phyloP scores from a whole-genome alignment of 306 rosid genomes.

The Ochetophila trinervis region DNA sequence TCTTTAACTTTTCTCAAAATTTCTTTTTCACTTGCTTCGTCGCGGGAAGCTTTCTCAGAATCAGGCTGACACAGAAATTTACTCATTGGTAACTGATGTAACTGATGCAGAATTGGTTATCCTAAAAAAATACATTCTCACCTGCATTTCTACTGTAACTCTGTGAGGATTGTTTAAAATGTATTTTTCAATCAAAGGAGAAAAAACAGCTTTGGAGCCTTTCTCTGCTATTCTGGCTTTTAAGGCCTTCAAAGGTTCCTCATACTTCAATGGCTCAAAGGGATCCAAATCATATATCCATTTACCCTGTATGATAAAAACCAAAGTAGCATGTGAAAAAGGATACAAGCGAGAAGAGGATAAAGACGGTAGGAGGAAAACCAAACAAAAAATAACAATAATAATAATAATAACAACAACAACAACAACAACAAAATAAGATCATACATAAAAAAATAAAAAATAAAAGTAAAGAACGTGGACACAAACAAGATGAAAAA shows the following conservation, averaged over 20 bases:
- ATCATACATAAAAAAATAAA: neutral
- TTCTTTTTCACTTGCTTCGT: conserved; percentile 79
- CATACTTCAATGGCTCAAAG: conserved; percentile 88
- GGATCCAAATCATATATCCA: conserved; percentile 99
- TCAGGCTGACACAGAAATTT: conserved; percentile 67
- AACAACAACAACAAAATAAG: too few relatives aligned
- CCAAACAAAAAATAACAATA: neutral
- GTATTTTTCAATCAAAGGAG: conserved; percentile 83
- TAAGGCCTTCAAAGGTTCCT: conserved; percentile 80
- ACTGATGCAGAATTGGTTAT: neutral
- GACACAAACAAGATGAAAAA: neutral
- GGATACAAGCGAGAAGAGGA: neutral
- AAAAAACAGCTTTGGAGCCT: conserved; percentile 86
- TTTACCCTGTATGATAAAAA: conserved; percentile 62
- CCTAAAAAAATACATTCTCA: conserved; percentile 23
- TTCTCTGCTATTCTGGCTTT: conserved; percentile 80
- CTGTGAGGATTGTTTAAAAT: conserved; percentile 81
- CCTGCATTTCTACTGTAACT: conserved; percentile 98
- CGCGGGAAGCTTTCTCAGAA: conserved; percentile 81
- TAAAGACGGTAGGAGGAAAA: neutral
- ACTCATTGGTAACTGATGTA: conserved; percentile 24
- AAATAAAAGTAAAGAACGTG: neutral
- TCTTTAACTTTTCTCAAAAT: conserved; percentile 67
- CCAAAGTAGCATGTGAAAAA: conserved; percentile 14
- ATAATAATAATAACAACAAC: too few relatives aligned